These are phyloP conservation scores for Metschnikowia bowlesiae DNA, from an alignment of 805 yeast species.

Conservation along the genomic window DNA sequence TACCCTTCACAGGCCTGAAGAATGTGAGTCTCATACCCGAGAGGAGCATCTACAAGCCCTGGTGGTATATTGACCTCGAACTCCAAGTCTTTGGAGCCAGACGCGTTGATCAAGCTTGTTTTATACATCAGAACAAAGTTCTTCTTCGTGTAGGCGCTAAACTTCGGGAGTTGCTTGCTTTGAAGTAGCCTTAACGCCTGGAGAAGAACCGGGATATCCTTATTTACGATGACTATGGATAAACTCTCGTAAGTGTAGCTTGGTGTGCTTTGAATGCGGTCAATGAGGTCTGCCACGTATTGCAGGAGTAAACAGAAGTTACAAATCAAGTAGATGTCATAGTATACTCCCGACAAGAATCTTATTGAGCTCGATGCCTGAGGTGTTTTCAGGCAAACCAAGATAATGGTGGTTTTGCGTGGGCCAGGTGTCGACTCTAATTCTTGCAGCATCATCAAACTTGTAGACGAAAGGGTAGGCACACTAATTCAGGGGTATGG, in stretches of 20 bases:
- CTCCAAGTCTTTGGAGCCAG: background rate
- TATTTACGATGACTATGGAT: conserved; percentile 10
- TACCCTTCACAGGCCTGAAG: conserved; percentile 14
- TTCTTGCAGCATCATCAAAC: background rate
- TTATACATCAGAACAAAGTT: conserved; percentile 4
- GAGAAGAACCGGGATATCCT: conserved; percentile 6
- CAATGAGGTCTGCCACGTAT: conserved; percentile 8
- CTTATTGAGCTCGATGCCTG: conserved; percentile 5
- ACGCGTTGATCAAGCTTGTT: conserved; percentile 4
- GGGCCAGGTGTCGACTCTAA: too few species aligned
- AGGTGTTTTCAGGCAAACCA: conserved; percentile 11
- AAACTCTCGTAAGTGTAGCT: background rate
- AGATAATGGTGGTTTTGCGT: conserved; percentile 1
- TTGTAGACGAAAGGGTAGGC: too few species aligned
- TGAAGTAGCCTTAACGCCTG: conserved; percentile 6
- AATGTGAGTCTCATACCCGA: conserved; percentile 17
- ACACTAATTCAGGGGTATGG: background rate
- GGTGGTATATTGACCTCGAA: conserved; percentile 9
- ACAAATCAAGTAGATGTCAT: conserved; percentile 13
- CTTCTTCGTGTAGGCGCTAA: background rate
- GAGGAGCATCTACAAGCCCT: conserved; percentile 25
- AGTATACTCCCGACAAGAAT: conserved; percentile 5
- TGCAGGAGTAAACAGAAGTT: conserved; percentile 5
- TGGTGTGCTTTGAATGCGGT: background rate
- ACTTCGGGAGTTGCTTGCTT: background rate